phyloP scores from a whole-genome alignment of 768 basidiomycete genomes.

The Boletus pseudo-olivaceus region DNA sequence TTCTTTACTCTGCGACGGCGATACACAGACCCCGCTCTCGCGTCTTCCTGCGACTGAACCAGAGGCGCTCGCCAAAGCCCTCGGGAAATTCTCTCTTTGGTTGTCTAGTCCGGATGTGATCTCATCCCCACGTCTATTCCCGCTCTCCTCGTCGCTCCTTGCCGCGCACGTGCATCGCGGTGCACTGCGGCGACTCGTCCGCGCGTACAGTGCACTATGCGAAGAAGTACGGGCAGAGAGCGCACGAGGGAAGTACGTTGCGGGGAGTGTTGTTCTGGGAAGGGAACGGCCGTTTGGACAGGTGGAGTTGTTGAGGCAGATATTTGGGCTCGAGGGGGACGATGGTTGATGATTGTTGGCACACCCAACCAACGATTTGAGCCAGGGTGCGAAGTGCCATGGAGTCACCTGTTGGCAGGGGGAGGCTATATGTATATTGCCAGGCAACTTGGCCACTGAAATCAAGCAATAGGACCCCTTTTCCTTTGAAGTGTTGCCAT shows the following conservation, averaged over 20 bases:
- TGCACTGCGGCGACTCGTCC: constrained; percentile 64
- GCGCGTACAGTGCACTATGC: constrained; percentile 70
- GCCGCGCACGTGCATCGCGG: constrained; percentile 71
- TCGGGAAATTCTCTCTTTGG: constrained; percentile 78
- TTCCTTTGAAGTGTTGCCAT: too few relatives aligned
- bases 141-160: constrained; percentile 64
- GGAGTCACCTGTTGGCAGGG: too few relatives aligned
- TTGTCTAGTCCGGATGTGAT: constrained; percentile 79
- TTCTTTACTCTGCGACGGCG: neutral
- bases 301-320: constrained; percentile 67
- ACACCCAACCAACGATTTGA: too few relatives aligned
- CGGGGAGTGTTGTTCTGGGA: constrained; percentile 80
- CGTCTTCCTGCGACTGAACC: constrained; percentile 62
- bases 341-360: neutral
- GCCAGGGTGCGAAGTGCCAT: too few relatives aligned
- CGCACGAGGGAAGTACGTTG: constrained; percentile 64
- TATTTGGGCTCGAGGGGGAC: constrained; percentile 66
- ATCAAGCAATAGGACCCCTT: too few relatives aligned
- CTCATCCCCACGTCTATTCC: constrained; percentile 73
- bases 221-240: constrained; percentile 75
- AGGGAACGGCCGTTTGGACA: constrained; percentile 84
- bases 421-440: too few relatives aligned
- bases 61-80: constrained; percentile 53
- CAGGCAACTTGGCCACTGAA: too few relatives aligned
- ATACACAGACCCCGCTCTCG: constrained; percentile 65